These are phyloP conservation scores for Neophaeococcomyces mojaviensis DNA, from an alignment of 2,329 filamentous ascomycete species.

Conservation along the genomic window DNA sequence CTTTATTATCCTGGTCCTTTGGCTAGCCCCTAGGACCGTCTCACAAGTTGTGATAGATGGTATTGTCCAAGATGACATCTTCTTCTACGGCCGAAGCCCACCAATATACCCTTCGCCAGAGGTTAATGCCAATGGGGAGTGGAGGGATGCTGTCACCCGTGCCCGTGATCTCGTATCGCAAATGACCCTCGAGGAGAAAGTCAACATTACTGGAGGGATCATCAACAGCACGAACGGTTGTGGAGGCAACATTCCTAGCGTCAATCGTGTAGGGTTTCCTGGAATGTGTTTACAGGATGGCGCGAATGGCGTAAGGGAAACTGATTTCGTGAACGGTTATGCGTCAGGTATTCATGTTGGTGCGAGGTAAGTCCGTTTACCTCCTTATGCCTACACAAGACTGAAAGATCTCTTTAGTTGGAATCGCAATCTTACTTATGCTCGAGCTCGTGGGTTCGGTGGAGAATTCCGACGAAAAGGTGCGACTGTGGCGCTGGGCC, in stretches of 20 bases:
- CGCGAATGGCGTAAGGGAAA: conserved; percentile 35
- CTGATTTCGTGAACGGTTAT: conserved; percentile 37
- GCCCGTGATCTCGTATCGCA: conserved; percentile 13
- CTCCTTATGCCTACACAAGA: not conserved
- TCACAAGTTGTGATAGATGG: too few relatives aligned
- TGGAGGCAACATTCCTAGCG: conserved; percentile 30
- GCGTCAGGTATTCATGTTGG: conserved; percentile 37
- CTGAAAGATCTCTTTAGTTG: conserved; percentile 30
- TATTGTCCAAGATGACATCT: conserved; percentile 19
- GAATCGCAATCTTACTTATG: conserved; percentile 48
- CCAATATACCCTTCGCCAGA: conserved; percentile 18
- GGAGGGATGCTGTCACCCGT: conserved; percentile 14
- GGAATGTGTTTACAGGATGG: conserved; percentile 37
- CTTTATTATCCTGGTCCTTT: too few relatives aligned
- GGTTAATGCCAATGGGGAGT: conserved; percentile 23
- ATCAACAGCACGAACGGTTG: conserved; percentile 25
- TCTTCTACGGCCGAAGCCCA: conserved; percentile 20
- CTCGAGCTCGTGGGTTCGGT: conserved; percentile 47
- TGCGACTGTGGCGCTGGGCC: conserved; percentile 36
- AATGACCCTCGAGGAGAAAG: conserved; percentile 19
- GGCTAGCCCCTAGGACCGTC: too few relatives aligned
- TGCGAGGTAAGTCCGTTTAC: conserved; percentile 20
- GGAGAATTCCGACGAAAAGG: conserved; percentile 51
- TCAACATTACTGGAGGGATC: conserved; percentile 14
- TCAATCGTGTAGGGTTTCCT: conserved; percentile 31